Percentiles rank a stretch among this genome's conserved stretches.
These are phyloP conservation scores for Colletotrichum cordylinicola DNA, from an alignment of 2,329 filamentous ascomycete species.

Conservation along the genomic window DNA sequence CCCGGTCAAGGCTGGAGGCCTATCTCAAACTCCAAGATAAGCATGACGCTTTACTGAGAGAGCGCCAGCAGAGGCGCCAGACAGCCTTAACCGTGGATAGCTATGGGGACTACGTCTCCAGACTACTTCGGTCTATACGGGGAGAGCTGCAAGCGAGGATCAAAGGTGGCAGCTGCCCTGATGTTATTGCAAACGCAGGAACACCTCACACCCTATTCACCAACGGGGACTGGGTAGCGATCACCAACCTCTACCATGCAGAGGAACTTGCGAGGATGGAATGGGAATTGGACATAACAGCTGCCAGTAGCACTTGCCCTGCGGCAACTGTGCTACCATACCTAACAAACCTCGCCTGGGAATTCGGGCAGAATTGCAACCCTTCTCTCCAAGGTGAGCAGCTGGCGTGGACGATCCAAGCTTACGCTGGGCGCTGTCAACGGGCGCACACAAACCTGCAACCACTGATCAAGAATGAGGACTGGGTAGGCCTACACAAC, in stretches of 20 bases:
- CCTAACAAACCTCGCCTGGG: background rate
- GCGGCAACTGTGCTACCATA: too few species aligned
- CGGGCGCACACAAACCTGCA: background rate
- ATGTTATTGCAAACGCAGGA: too few species aligned
- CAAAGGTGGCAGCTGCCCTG: too few species aligned
- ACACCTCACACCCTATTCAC: too few species aligned
- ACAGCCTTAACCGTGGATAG: background rate
- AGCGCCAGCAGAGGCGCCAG: background rate
- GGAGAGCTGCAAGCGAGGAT: too few species aligned
- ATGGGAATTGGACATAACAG: too few species aligned
- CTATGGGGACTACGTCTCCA: background rate
- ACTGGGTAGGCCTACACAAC: background rate
- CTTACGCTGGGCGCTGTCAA: rapidly evolving
- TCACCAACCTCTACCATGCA: too few species aligned
- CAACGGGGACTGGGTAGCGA: too few species aligned
- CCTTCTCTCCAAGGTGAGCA: background rate
- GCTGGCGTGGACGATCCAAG: rapidly evolving
- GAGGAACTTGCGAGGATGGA: too few species aligned
- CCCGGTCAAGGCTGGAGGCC: background rate
- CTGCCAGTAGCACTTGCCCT: too few species aligned
- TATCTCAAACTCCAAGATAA: background rate
- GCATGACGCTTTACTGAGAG: background rate
- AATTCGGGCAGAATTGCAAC: background rate
- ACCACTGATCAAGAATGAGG: rapidly evolving
- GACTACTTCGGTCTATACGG: too few species aligned